These are phyloP conservation scores for Plasmodium gonderi DNA, from an alignment of 169 alveolate species.

Conservation along the genomic window DNA sequence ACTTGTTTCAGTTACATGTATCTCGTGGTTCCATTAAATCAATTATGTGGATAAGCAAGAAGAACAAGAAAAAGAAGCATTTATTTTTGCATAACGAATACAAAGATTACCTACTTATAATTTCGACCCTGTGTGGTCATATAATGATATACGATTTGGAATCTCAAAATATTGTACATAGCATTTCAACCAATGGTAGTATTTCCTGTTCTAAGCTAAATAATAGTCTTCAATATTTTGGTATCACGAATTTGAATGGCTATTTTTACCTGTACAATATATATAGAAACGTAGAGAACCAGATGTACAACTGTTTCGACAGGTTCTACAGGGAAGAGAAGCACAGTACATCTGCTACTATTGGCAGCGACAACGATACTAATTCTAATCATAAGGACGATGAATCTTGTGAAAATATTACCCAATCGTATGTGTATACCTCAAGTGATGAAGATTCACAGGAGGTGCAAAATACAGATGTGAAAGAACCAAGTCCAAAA, in stretches of 20 bases:
- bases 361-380: background rate
- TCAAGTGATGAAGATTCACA: background rate
- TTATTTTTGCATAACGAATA: background rate
- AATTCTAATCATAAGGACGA: background rate
- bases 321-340: background rate
- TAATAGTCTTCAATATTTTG: constrained; percentile 22
- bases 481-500: background rate
- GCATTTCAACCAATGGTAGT: constrained; percentile 12
- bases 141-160: constrained; percentile 30
- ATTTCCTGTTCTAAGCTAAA: constrained; percentile 28
- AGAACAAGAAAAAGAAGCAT: constrained; percentile 26
- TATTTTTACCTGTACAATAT: constrained; percentile 36
- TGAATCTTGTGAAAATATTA: background rate
- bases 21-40: background rate
- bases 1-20: background rate
- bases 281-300: background rate
- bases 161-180: background rate
- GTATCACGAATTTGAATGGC: constrained; percentile 45
- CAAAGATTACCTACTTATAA: constrained; percentile 11
- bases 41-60: constrained; percentile 42
- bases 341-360: background rate
- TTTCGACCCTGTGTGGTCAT: constrained; percentile 29
- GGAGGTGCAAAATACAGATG: background rate
- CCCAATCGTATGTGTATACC: background rate
- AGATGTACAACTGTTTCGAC: constrained; percentile 57